Conservation (phyloP, 2,329 filamentous ascomycete species). For the Botrytis elliptica region DNA sequence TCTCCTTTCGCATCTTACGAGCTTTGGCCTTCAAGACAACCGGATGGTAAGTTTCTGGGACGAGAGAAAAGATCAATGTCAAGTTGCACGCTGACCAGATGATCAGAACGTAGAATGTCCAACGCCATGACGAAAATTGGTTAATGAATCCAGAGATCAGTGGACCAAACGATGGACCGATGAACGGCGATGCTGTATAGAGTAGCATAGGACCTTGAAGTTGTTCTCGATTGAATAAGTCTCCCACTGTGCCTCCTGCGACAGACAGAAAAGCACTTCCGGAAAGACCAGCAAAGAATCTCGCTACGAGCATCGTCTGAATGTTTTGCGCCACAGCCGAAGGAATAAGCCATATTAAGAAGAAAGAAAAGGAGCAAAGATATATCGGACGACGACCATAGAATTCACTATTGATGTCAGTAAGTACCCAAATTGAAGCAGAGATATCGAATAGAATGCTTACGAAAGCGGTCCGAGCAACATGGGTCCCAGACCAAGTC, state of each 20-base stretch:
- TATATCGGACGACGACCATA: conserved; percentile 83
- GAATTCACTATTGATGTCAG: conserved; percentile 51
- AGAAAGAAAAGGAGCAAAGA: conserved; percentile 69
- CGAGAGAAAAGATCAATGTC: conserved; percentile 63
- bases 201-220: conserved; percentile 82
- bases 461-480: conserved; percentile 53
- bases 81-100: conserved; percentile 75
- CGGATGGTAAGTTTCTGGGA: conserved; percentile 87
- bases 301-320: conserved; percentile 71
- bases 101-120: conserved; percentile 80
- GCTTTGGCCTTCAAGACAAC: conserved; percentile 74
- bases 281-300: conserved; percentile 75
- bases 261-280: conserved; percentile 70
- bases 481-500: conserved; percentile 60
- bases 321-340: conserved; percentile 80
- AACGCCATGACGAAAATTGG: conserved; percentile 70
- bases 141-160: conserved; percentile 80
- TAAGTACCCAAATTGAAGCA: not conserved
- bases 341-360: conserved; percentile 77
- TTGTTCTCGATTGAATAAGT: conserved; percentile 67
- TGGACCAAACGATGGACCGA: conserved; percentile 59
- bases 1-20: conserved; percentile 64
- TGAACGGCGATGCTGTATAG: conserved; percentile 65
- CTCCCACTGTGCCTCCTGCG: conserved; percentile 81
- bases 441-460: conserved; percentile 34